These are phyloP conservation scores for Ceriops zippeliana DNA, from an alignment of 345 rosid species.

Conservation along the genomic window DNA sequence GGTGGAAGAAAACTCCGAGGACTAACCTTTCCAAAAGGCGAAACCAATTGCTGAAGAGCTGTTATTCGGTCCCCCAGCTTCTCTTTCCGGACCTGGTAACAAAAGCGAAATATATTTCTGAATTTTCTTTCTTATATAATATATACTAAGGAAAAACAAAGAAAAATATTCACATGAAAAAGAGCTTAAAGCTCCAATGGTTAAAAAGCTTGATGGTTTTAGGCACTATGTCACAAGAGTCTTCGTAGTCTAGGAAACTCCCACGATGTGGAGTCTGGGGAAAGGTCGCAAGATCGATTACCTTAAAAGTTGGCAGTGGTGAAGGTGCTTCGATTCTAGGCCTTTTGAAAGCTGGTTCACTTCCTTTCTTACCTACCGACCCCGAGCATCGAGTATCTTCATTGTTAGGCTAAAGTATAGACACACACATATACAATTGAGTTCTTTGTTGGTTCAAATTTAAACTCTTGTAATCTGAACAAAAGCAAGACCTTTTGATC, in stretches of 20 bases:
- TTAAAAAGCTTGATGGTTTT: not conserved
- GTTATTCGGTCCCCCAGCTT: slow-evolving; percentile 38
- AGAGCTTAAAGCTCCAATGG: not conserved
- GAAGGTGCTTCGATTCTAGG: slow-evolving; percentile 36
- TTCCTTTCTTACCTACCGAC: slow-evolving; percentile 20
- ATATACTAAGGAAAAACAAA: not conserved
- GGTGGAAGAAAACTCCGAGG: slow-evolving; percentile 16
- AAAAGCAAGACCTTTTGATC: not conserved
- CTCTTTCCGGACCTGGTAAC: slow-evolving; percentile 34
- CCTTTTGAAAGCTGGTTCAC: slow-evolving; percentile 26
- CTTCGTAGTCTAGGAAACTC: not conserved
- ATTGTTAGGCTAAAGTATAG: slow-evolving; percentile 5
- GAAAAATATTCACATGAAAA: not conserved
- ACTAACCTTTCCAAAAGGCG: slow-evolving; percentile 39
- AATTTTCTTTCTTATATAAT: not conserved
- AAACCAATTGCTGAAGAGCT: slow-evolving; percentile 37
- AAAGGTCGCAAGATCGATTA: not conserved
- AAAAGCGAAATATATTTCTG: not conserved
- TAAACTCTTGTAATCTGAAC: not conserved
- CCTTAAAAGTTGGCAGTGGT: slow-evolving; percentile 35
- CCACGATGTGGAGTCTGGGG: not conserved
- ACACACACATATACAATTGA: not conserved
- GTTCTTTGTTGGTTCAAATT: not conserved
- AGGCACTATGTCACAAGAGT: not conserved
- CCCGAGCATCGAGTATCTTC: slow-evolving; percentile 14